Conservation (phyloP, 179 eudicot genomes). For the Beta corolliflora region DNA sequence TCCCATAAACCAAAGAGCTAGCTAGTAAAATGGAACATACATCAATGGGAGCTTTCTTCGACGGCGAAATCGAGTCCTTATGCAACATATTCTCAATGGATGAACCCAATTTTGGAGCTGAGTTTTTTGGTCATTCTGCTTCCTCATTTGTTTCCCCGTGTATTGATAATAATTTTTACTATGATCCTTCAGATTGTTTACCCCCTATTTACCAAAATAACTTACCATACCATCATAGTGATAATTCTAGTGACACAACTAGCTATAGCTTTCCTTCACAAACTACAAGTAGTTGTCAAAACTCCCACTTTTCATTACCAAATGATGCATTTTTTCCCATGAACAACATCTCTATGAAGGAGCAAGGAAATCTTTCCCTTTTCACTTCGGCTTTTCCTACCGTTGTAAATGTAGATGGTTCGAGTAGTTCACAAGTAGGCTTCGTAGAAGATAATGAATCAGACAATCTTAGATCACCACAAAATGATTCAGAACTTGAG, state of each 20-base stretch:
- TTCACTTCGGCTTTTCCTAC: conserved; percentile 25
- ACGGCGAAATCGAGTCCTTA: conserved; percentile 65
- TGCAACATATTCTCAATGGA: conserved; percentile 44
- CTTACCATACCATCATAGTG: neutral
- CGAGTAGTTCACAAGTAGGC: conserved; percentile 12
- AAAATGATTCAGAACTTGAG: conserved; percentile 8
- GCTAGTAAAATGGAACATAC: conserved; percentile 8
- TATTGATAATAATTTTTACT: conserved; percentile 5
- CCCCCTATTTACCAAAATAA: conserved; percentile 28
- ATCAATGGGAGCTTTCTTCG: conserved; percentile 38
- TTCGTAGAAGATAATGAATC: conserved; percentile 22
- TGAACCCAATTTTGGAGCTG: conserved; percentile 34
- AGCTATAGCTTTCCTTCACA: neutral
- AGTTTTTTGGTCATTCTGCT: conserved; percentile 21
- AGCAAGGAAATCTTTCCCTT: conserved; percentile 15
- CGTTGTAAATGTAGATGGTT: conserved; percentile 19
- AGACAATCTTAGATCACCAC: conserved; percentile 19
- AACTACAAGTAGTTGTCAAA: neutral
- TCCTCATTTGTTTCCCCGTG: conserved; percentile 9
- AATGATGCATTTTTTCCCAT: conserved; percentile 23
- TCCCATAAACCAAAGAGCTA: too few species aligned
- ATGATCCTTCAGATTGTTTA: neutral
- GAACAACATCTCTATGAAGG: conserved; percentile 13
- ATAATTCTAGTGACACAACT: conserved; percentile 30
- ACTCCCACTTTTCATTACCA: conserved; percentile 14